Conservation (phyloP, 202 grass and related monocot genomes). For the Cymbopogon flexuosus region DNA sequence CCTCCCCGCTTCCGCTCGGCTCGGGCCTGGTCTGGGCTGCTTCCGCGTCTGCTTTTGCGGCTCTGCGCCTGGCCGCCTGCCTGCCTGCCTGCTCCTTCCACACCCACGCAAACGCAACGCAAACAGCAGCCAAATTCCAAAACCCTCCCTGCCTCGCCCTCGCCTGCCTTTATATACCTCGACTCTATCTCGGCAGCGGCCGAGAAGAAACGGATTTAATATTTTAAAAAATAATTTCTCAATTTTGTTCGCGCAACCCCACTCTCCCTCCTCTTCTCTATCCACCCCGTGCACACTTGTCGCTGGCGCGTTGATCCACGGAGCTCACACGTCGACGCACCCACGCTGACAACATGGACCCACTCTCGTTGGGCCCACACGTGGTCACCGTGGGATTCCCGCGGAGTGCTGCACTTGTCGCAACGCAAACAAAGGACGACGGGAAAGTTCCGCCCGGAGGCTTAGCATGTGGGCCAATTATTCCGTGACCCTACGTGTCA, state of each 20-base stretch:
- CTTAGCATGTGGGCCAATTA: too few species aligned
- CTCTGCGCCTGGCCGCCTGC: neutral
- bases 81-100: neutral
- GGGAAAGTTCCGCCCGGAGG: neutral
- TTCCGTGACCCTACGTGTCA: too few species aligned
- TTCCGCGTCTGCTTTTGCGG: constrained; percentile 12
- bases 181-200: neutral
- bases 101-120: constrained; percentile 30
- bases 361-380: fast-evolving
- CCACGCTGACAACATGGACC: neutral
- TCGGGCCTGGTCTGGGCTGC: neutral
- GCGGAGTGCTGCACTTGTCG: neutral
- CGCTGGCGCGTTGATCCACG: constrained; percentile 10
- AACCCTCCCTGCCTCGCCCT: constrained; percentile 30
- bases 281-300: constrained; percentile 32
- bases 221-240: neutral
- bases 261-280: constrained; percentile 20
- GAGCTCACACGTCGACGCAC: too few species aligned
- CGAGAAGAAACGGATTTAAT: neutral
- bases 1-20: constrained; percentile 19
- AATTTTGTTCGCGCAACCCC: constrained; percentile 22
- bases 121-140: constrained; percentile 49
- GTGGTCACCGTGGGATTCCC: too few species aligned
- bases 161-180: constrained; percentile 33
- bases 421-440: neutral